Conservation (phyloP, 2,329 filamentous ascomycete genomes). For the Aspergillus aculeatus region DNA sequence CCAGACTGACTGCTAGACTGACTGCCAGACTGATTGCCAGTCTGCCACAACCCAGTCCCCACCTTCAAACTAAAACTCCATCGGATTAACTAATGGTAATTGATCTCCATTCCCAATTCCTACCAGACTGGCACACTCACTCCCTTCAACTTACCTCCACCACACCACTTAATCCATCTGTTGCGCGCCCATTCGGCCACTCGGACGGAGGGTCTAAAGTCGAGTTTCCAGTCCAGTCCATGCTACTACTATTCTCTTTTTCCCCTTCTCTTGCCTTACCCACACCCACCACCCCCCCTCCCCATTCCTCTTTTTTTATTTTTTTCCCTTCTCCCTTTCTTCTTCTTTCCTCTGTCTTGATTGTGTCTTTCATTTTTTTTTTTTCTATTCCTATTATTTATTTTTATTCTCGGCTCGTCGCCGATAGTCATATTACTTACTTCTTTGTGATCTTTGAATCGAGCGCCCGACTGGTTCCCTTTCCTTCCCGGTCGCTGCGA, state of each 20-base stretch:
- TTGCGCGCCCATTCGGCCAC: slow-evolving; percentile 2
- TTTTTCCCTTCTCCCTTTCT: slow-evolving; percentile 7
- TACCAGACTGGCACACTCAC: slow-evolving; percentile 13
- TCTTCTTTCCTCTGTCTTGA: neutral
- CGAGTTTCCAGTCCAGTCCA: too few species aligned
- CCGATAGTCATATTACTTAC: neutral
- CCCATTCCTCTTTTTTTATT: slow-evolving; percentile 13
- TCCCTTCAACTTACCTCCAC: slow-evolving; percentile 12
- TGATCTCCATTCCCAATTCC: slow-evolving; percentile 9
- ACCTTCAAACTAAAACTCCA: slow-evolving; percentile 1
- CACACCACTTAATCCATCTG: neutral
- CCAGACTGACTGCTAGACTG: neutral
- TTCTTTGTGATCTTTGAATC: slow-evolving; percentile 2
- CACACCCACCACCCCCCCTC: slow-evolving; percentile 10
- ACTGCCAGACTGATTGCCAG: neutral
- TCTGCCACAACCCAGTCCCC: neutral
- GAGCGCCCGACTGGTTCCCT: slow-evolving; percentile 9
- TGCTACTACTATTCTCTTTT: neutral
- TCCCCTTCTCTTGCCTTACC: slow-evolving; percentile 12
- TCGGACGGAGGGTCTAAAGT: slow-evolving; percentile 10
- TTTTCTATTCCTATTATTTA: slow-evolving; percentile 6
- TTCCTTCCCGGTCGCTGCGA: slow-evolving; percentile 19
- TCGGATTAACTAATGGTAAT: neutral
- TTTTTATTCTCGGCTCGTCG: neutral
- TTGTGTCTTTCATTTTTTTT: slow-evolving; percentile 4